Conservation (phyloP, 768 basidiomycete species). For the Scleroderma citrinum region DNA sequence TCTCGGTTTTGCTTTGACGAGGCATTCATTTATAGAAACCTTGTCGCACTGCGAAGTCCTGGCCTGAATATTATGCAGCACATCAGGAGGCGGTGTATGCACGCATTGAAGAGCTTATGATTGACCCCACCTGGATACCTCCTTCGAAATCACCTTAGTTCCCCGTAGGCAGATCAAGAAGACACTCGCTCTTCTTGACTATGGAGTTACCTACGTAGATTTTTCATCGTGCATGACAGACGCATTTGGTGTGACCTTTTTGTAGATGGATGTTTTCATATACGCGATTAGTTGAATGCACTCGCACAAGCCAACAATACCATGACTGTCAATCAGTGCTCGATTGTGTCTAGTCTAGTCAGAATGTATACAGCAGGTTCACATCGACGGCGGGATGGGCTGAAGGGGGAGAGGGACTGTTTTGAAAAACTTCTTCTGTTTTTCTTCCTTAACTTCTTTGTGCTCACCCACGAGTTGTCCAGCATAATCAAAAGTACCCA, state of each 20-base stretch:
- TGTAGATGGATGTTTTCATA: no score
- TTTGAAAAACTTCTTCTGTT: slow-evolving; percentile 81
- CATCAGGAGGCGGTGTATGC: slow-evolving; percentile 37
- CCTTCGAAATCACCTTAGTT: no score
- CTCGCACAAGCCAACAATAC: background rate
- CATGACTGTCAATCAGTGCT: background rate
- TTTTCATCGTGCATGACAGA: no score
- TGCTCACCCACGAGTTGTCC: slow-evolving; percentile 54
- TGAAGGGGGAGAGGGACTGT: slow-evolving; percentile 39
- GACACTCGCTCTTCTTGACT: no score
- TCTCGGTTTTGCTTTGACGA: slow-evolving; percentile 1
- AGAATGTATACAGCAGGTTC: slow-evolving; percentile 7
- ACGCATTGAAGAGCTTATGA: slow-evolving; percentile 33
- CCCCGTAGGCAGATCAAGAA: no score
- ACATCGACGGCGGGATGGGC: slow-evolving; percentile 16
- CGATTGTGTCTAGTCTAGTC: background rate
- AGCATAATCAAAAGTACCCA: slow-evolving; percentile 78
- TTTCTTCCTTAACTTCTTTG: slow-evolving; percentile 54
- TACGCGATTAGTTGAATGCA: no score
- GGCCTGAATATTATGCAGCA: slow-evolving; percentile 48
- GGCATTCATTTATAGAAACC: slow-evolving; percentile 24
- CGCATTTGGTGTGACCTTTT: no score
- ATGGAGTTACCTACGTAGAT: no score
- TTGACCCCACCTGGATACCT: slow-evolving; percentile 10
- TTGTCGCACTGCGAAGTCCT: slow-evolving; percentile 38